These are phyloP conservation scores for Fusarium chaquense DNA, from an alignment of 2,329 filamentous ascomycete species.

Conservation along the genomic window DNA sequence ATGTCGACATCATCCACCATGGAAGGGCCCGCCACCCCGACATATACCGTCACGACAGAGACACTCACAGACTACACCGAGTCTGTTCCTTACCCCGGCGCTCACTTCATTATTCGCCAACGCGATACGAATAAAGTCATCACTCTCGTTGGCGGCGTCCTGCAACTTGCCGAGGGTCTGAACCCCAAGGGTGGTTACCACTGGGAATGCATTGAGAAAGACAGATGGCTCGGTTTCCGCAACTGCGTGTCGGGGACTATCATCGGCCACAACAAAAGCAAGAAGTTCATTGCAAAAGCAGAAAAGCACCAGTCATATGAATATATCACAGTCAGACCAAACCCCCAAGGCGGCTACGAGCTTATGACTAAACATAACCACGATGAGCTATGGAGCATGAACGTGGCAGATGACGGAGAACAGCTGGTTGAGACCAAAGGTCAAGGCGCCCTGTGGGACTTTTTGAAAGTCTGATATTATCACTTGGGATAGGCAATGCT, in stretches of 20 bases:
- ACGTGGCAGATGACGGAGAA: conserved; percentile 34
- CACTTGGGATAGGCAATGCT: background rate
- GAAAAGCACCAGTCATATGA: conserved; percentile 47
- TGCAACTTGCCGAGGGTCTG: conserved; percentile 42
- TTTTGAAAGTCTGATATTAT: conserved; percentile 31
- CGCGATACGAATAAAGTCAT: conserved; percentile 45
- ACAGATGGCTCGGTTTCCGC: conserved; percentile 55
- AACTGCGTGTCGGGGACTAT: conserved; percentile 51
- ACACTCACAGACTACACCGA: conserved; percentile 14
- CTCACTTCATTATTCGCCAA: conserved; percentile 51
- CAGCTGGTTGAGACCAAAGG: conserved; percentile 44
- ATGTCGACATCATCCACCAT: conserved; percentile 41
- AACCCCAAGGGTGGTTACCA: conserved; percentile 45
- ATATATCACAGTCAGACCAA: conserved; percentile 47
- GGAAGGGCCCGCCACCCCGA: conserved; percentile 32
- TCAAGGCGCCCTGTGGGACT: conserved; percentile 51
- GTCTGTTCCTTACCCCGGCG: conserved; percentile 44
- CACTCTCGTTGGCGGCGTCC: conserved; percentile 49
- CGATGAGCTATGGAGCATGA: conserved; percentile 49
- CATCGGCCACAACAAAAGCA: conserved; percentile 50
- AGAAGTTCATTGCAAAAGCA: conserved; percentile 42
- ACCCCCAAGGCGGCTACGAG: conserved; percentile 51
- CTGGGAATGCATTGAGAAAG: conserved; percentile 54
- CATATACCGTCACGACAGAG: conserved; percentile 29
- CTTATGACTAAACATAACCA: conserved; percentile 47